phyloP scores from a whole-genome alignment of 2,329 filamentous ascomycete genomes.

The Colletotrichum sp. region DNA sequence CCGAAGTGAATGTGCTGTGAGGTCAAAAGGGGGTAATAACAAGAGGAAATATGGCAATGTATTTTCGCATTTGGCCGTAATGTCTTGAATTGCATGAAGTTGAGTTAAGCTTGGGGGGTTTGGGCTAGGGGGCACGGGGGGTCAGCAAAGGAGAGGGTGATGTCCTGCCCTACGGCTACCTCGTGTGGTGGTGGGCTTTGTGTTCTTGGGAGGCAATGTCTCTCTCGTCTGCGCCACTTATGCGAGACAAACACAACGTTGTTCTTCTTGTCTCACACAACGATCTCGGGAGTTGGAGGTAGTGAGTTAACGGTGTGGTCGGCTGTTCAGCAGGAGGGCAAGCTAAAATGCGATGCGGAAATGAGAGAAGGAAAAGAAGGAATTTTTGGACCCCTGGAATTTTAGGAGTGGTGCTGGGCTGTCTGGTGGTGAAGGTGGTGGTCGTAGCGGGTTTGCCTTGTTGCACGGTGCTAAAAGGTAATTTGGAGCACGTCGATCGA shows the following conservation, averaged over 20 bases:
- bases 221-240: not conserved
- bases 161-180: not conserved
- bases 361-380: not conserved
- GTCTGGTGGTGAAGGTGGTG: not conserved
- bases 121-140: not conserved
- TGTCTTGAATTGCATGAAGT: conserved; percentile 16
- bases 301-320: not conserved
- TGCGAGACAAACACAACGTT: not conserved
- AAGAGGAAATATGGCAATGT: not conserved
- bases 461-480: not conserved
- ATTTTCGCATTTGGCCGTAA: not conserved
- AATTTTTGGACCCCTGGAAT: not conserved
- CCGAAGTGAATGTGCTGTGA: not conserved
- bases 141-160: not conserved
- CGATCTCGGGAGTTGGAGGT: not conserved
- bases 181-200: not conserved
- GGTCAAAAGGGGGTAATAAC: not conserved
- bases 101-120: conserved; percentile 9
- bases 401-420: not conserved
- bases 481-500: conserved; percentile 18
- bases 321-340: not conserved
- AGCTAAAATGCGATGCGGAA: not conserved
- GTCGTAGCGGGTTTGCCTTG: not conserved
- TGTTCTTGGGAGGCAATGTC: not conserved
- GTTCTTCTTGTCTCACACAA: not conserved